Percentiles rank a stretch among this genome's conserved stretches.
These are phyloP conservation scores for Arthrobotrys megalospora DNA, from an alignment of 2,329 filamentous ascomycete species.

Conservation along the genomic window DNA sequence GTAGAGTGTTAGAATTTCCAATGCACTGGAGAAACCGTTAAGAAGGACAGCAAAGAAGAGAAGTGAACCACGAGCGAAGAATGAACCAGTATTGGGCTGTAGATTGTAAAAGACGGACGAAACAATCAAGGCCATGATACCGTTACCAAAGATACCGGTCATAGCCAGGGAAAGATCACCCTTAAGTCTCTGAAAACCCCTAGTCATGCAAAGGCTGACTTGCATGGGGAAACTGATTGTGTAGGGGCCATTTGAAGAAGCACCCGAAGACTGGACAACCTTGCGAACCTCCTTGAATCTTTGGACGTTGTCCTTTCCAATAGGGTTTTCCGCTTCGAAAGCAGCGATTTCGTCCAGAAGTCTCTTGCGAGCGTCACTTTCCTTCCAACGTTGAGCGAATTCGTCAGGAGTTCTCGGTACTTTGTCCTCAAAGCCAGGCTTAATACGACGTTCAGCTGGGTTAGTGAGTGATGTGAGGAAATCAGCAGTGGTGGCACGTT, in stretches of 20 bases:
- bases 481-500: constrained; percentile 79
- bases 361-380: constrained; percentile 64
- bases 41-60: constrained; percentile 90
- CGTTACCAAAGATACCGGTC: constrained; percentile 79
- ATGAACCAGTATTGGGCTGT: constrained; percentile 76
- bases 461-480: constrained; percentile 81
- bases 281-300: constrained; percentile 66
- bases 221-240: constrained; percentile 85
- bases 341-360: constrained; percentile 71
- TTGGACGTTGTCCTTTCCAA: constrained; percentile 65
- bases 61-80: constrained; percentile 83
- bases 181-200: constrained; percentile 82
- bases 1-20: constrained; percentile 86
- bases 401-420: constrained; percentile 76
- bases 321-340: constrained; percentile 70
- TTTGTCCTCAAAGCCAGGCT: constrained; percentile 73
- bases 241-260: constrained; percentile 72
- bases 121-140: constrained; percentile 82
- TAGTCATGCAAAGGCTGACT: constrained; percentile 82
- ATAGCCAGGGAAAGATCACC: constrained; percentile 81
- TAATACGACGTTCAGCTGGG: constrained; percentile 73
- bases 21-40: constrained; percentile 84
- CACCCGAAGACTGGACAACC: constrained; percentile 61
- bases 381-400: constrained; percentile 74
- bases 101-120: constrained; percentile 86